These are phyloP conservation scores for Pleurotus pulmonarius DNA, from an alignment of 768 basidiomycete genomes.

Conservation along the genomic window DNA sequence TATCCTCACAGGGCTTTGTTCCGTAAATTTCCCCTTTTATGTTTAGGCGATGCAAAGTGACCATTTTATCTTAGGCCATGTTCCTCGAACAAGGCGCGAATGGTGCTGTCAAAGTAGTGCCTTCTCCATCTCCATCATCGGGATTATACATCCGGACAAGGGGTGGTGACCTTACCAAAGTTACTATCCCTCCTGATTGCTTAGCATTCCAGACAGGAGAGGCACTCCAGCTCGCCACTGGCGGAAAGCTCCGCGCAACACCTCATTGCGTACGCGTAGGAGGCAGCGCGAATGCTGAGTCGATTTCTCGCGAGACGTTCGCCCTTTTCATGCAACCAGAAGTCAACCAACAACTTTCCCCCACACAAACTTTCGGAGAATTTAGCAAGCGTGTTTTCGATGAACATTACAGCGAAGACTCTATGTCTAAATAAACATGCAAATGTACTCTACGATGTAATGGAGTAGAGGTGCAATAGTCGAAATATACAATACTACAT, in stretches of 20 bases:
- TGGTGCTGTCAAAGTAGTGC: constrained; percentile 42
- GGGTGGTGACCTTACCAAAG: constrained; percentile 73
- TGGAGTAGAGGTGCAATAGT: constrained; percentile 12
- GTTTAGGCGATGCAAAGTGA: neutral
- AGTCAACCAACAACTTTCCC: constrained; percentile 68
- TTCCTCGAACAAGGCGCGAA: constrained; percentile 55
- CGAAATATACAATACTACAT: constrained; percentile 11
- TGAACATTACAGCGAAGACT: constrained; percentile 40
- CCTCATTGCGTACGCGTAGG: constrained; percentile 92
- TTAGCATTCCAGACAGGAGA: constrained; percentile 98
- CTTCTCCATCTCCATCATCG: constrained; percentile 69
- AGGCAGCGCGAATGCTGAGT: constrained; percentile 34
- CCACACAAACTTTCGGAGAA: constrained; percentile 76
- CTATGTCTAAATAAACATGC: constrained; percentile 19
- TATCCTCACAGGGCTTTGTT: constrained; percentile 88
- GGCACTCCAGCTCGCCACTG: constrained; percentile 87
- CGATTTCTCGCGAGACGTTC: constrained; percentile 81
- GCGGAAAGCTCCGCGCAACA: constrained; percentile 78
- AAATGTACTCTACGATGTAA: constrained; percentile 6
- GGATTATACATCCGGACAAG: constrained; percentile 92
- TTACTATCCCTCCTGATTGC: constrained; percentile 80
- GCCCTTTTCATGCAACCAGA: constrained; percentile 90
- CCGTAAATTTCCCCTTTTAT: constrained; percentile 39
- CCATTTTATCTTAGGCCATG: constrained; percentile 57
- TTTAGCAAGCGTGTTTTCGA: constrained; percentile 84